Evolutionary conservation across 2,329 filamentous ascomycete genomes (phyloP).

Genomic region (Neodidymelliopsis sp.): DNA sequence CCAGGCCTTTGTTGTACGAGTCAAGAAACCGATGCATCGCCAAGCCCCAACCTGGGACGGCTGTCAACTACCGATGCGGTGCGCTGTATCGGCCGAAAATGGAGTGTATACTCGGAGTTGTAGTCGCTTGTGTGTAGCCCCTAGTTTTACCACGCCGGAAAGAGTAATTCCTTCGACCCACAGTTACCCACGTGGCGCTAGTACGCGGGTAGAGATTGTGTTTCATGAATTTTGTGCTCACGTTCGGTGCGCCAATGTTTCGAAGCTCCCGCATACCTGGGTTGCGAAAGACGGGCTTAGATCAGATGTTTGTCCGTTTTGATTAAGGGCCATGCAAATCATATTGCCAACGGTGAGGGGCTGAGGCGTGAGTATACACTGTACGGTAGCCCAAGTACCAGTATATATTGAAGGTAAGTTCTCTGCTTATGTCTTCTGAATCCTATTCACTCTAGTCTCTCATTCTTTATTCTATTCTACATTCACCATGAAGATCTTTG

Average conservation of each 20-base stretch:
- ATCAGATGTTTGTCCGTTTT: not conserved
- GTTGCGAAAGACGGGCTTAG: not conserved
- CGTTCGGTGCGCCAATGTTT: not conserved
- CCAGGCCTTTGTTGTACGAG: not conserved
- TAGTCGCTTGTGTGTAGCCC: not conserved
- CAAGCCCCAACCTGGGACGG: not conserved
- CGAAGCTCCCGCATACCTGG: not conserved
- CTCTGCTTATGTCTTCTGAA: not conserved
- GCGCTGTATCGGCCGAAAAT: not conserved
- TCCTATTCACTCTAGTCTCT: slow-evolving; percentile 1
- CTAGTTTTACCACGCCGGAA: slow-evolving; percentile 2
- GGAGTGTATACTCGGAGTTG: slow-evolving; percentile 1
- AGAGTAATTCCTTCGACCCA: slow-evolving; percentile 2
- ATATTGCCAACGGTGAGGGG: not conserved
- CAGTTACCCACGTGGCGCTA: slow-evolving; percentile 1
- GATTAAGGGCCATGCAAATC: slow-evolving; percentile 7
- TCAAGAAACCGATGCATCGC: not conserved
- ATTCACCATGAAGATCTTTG: slow-evolving; percentile 10
- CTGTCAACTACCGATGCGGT: not conserved
- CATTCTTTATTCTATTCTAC: not conserved
- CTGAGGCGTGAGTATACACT: not conserved
- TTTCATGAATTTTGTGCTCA: not conserved
- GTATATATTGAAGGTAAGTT: not conserved
- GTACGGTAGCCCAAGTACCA: too few relatives aligned
- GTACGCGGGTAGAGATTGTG: slow-evolving; percentile 7